These are phyloP conservation scores for Diospyros lotus DNA, from an alignment of 148 eudicot genomes.

Conservation along the genomic window DNA sequence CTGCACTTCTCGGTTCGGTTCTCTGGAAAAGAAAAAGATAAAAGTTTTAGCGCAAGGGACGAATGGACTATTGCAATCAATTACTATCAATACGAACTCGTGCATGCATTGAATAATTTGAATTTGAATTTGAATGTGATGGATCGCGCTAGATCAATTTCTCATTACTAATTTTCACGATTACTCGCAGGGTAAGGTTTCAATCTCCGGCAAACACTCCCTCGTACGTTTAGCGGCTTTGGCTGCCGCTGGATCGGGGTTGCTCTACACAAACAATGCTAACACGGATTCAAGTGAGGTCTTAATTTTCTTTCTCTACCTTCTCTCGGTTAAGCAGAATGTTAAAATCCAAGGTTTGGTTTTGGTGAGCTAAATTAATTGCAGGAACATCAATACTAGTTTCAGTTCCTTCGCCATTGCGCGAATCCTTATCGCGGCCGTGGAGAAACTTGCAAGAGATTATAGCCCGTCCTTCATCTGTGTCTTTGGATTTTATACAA, in stretches of 20 bases:
- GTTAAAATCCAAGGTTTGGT: neutral
- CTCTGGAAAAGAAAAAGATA: neutral
- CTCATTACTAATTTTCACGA: neutral
- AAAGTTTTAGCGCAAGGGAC: too few relatives aligned
- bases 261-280: conserved; percentile 24
- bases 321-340: neutral
- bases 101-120: neutral
- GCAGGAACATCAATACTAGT: conserved; percentile 32
- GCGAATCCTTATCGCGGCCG: conserved; percentile 28
- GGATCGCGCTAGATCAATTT: neutral
- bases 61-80: neutral
- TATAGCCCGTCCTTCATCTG: conserved; percentile 19
- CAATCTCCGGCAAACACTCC: conserved; percentile 20
- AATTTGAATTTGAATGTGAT: too few relatives aligned
- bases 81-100: neutral
- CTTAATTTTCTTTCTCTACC: neutral
- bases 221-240: conserved; percentile 39
- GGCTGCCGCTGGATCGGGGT: conserved; percentile 62
- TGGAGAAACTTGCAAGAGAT: conserved; percentile 32
- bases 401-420: conserved; percentile 32
- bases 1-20: neutral
- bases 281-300: conserved; percentile 45
- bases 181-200: conserved; percentile 44
- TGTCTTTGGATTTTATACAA: conserved; percentile 24
- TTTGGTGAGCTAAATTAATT: conserved; percentile 6